Conservation (phyloP, 2,329 filamentous ascomycete genomes). For the Cryphonectria naterciae region DNA sequence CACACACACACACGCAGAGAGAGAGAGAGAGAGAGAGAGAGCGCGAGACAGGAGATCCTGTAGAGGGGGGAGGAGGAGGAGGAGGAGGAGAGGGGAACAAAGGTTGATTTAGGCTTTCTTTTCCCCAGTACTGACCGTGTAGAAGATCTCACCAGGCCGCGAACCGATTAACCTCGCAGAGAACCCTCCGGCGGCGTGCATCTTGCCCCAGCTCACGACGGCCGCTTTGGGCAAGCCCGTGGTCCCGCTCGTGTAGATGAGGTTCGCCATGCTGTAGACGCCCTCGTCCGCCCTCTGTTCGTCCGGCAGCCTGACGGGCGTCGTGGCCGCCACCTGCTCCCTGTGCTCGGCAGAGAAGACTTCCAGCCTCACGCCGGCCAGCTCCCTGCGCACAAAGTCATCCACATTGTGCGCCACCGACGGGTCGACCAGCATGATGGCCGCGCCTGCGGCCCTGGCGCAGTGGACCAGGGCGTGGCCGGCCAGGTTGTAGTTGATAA, state of each 20-base stretch:
- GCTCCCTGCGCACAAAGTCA: constrained; percentile 58
- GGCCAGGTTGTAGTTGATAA: constrained; percentile 85
- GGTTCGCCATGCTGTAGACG: constrained; percentile 63
- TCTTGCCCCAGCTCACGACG: constrained; percentile 74
- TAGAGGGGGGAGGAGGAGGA: constrained; percentile 21
- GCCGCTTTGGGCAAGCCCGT: constrained; percentile 83
- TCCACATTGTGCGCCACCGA: constrained; percentile 58
- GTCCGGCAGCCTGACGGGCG: constrained; percentile 62
- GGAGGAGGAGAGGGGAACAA: too few relatives aligned
- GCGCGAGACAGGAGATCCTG: too few relatives aligned
- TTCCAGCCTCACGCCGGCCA: constrained; percentile 60
- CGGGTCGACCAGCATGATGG: constrained; percentile 71
- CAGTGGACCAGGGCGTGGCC: constrained; percentile 76
- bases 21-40: too few relatives aligned
- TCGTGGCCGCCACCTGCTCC: constrained; percentile 54
- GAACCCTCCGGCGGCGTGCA: constrained; percentile 57
- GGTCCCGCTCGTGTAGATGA: constrained; percentile 87
- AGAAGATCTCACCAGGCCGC: constrained; percentile 69
- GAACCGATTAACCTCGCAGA: constrained; percentile 60
- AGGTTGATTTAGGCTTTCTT: too few relatives aligned
- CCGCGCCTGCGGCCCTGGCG: constrained; percentile 67
- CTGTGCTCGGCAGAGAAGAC: constrained; percentile 64
- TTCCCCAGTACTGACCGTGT: constrained; percentile 60
- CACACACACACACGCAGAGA: neutral
- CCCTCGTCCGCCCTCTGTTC: constrained; percentile 54